A percentile compares a stretch with the other conserved stretches of the same genome.
These are phyloP conservation scores for Pestalotiopsis sp. DNA, from an alignment of 2,329 filamentous ascomycete species.

Conservation along the genomic window DNA sequence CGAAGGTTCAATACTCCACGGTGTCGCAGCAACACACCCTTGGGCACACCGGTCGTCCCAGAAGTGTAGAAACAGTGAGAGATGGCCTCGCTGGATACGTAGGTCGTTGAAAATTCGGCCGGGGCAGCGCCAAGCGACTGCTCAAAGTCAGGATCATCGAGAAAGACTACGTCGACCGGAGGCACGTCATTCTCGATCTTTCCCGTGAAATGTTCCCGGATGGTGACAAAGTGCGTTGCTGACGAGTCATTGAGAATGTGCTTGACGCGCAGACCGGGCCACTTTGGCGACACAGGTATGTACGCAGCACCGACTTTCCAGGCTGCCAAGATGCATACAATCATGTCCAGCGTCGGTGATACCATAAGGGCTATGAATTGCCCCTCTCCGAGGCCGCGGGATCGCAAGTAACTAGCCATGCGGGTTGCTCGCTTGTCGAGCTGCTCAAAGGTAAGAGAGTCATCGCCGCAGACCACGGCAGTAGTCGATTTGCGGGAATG, in stretches of 20 bases:
- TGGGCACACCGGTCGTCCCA: slow-evolving; percentile 13
- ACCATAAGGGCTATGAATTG: not conserved
- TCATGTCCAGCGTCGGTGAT: not conserved
- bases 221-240: not conserved
- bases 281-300: not conserved
- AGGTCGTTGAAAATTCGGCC: not conserved
- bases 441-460: not conserved
- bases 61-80: slow-evolving; percentile 12
- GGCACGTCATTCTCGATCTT: not conserved
- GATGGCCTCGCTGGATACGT: not conserved
- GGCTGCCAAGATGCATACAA: not conserved
- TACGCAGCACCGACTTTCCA: not conserved
- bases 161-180: not conserved
- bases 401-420: not conserved
- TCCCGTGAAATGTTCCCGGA: not conserved
- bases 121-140: not conserved
- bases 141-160: not conserved
- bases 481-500: not conserved
- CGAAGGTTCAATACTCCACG: slow-evolving; percentile 77
- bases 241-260: not conserved
- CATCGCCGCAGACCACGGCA: not conserved
- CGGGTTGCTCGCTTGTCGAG: not conserved
- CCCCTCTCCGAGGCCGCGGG: not conserved
- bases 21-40: slow-evolving; percentile 15
- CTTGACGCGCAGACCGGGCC: not conserved